These are phyloP conservation scores for Trypanosoma theileri DNA, from an alignment of 208 protist genomes.

Conservation along the genomic window DNA sequence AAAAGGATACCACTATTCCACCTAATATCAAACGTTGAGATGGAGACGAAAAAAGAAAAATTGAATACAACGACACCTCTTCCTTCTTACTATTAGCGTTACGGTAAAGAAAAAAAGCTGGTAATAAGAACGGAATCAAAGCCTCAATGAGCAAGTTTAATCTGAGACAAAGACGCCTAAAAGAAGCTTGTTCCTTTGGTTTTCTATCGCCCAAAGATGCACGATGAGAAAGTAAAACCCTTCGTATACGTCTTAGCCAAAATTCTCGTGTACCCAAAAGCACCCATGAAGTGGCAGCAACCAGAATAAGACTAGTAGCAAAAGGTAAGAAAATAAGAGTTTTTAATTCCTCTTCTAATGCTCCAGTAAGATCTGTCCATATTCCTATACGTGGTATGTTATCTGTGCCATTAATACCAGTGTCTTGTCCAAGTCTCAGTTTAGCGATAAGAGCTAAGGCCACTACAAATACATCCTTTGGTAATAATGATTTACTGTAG, in stretches of 20 bases:
- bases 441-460: constrained; percentile 47
- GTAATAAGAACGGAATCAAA: constrained; percentile 14
- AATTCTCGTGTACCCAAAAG: constrained; percentile 16
- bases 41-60: constrained; percentile 19
- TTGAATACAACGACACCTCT: constrained; percentile 2
- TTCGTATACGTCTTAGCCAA: constrained; percentile 11
- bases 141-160: constrained; percentile 25
- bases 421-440: constrained; percentile 39
- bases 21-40: constrained; percentile 15
- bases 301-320: not conserved
- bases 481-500: constrained; percentile 15
- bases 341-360: constrained; percentile 14
- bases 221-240: no score
- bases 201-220: not conserved
- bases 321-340: constrained; percentile 14
- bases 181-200: not conserved
- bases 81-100: not conserved
- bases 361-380: constrained; percentile 15
- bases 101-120: constrained; percentile 1
- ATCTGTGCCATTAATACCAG: constrained; percentile 13
- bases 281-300: constrained; percentile 13
- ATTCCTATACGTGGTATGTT: constrained; percentile 1
- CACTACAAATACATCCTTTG: constrained; percentile 34
- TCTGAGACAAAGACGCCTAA: constrained; percentile 12
- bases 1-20: not conserved